These are phyloP conservation scores for Hyparrhenia diplandra DNA, from an alignment of 176 grass and related monocot species.

Conservation along the genomic window DNA sequence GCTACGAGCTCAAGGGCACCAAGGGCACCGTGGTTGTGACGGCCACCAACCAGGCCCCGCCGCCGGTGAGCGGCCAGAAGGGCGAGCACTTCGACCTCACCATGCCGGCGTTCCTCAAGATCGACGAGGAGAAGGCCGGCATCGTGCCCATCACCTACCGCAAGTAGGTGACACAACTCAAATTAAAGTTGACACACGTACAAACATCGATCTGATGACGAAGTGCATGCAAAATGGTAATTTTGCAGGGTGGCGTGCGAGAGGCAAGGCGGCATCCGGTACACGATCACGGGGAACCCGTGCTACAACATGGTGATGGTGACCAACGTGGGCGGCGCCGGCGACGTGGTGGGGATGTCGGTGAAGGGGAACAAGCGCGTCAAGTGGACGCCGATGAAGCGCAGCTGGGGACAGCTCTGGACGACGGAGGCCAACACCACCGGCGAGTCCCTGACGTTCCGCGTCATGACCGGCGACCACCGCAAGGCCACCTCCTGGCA, in stretches of 20 bases:
- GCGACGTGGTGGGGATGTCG: conserved; percentile 47
- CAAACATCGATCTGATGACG: too few relatives aligned
- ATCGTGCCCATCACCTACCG: conserved; percentile 60
- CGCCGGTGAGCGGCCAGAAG: conserved; percentile 36
- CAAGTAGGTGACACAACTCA: too few relatives aligned
- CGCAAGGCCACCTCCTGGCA: conserved; percentile 71
- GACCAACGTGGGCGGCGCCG: conserved; percentile 62
- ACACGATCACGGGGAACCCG: conserved; percentile 64
- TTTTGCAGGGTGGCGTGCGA: too few relatives aligned
- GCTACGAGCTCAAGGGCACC: conserved; percentile 67
- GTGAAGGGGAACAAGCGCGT: conserved; percentile 63
- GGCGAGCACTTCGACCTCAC: conserved; percentile 64
- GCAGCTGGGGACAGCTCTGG: conserved; percentile 83
- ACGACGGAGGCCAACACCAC: conserved; percentile 51
- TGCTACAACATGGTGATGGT: conserved; percentile 61
- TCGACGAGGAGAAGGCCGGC: conserved; percentile 66
- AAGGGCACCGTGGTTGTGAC: conserved; percentile 37
- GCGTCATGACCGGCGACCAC: conserved; percentile 56
- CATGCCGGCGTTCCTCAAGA: conserved; percentile 65
- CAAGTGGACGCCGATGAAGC: conserved; percentile 56
- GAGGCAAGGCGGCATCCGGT: conserved; percentile 28
- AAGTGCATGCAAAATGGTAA: too few relatives aligned
- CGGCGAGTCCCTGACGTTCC: conserved; percentile 59
- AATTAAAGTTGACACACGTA: too few relatives aligned
- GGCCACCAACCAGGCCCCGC: conserved; percentile 60